Evolutionary conservation across 768 basidiomycete species (phyloP), one percentile per base, ranked within the genome.

Genomic region (Boletus pseudopeckii): DNA sequence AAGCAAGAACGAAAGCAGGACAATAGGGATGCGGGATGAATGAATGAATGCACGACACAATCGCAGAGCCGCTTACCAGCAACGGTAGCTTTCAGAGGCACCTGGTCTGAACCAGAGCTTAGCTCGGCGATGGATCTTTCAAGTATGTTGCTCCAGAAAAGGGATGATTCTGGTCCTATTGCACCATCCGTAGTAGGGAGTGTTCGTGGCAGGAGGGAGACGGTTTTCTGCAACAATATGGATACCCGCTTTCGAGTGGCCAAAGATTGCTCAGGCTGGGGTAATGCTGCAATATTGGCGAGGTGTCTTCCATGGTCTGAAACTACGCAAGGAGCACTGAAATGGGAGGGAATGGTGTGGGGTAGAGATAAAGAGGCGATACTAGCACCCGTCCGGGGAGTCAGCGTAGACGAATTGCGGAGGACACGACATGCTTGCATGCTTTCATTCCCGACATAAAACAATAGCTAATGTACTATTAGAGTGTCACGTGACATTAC

Each of bases 221-320:
- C 67, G 1, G 76, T 76, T 65, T 78, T 81, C 62, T 83, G 78
- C 33, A 84, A 66, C 11, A 83, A 59, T 7, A 75, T 77, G 46
- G 80, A 71, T 11, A 75, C 66, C 51, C 75, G 71, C 33, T 65
- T 45, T 36, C 48, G 52, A 43, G 38, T 39, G 22, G 51, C 28
- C 28, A 28, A 47, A 54, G 53, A 37, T 4, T 36, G 36, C 15
- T 50, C 48, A 5, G 28, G 39, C 38, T 44, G 37, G 30, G 26
- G 32, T 20, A 44, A 28, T 13, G 26, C 28, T 17, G 48, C 38
- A 24, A 37, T 45, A 30, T 30, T 26, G 14, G 48, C 30, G 18
- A 55, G 37, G 8, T 43, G 30, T n/a, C 53, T 54, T 38, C 40
- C n/a, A 37, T 44, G 47, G 20, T 26, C 45, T n/a, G 34, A 46